Conservation (phyloP, 2,329 filamentous ascomycete genomes). For the Pseudogymnoascus sp. region DNA sequence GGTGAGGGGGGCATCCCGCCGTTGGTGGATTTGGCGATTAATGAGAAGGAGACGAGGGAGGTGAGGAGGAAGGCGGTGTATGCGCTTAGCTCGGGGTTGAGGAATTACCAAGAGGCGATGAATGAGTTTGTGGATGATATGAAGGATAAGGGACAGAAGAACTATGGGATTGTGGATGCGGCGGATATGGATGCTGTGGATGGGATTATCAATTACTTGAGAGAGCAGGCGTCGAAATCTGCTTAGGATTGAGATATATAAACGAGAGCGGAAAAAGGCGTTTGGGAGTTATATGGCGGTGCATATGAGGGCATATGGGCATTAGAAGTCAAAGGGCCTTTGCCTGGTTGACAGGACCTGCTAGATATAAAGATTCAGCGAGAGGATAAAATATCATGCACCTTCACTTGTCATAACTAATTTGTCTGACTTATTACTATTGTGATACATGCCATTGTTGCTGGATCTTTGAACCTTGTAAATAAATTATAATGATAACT, state of each 20-base stretch:
- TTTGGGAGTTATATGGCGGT: background rate
- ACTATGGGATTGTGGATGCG: slow-evolving; percentile 62
- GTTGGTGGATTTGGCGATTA: slow-evolving; percentile 59
- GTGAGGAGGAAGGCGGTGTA: slow-evolving; percentile 84
- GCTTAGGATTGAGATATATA: background rate
- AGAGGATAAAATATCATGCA: background rate
- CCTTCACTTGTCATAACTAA: background rate
- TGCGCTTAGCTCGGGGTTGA: slow-evolving; percentile 74
- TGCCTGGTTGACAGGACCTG: background rate
- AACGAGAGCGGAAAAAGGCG: background rate
- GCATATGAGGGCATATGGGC: slow-evolving; percentile 1
- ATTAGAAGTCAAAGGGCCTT: background rate
- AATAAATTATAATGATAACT: background rate
- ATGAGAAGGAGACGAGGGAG: slow-evolving; percentile 50
- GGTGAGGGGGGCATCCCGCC: slow-evolving; percentile 60
- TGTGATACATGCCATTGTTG: background rate
- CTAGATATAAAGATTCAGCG: background rate
- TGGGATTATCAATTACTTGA: slow-evolving; percentile 60
- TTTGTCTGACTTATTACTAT: background rate
- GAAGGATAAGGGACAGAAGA: slow-evolving; percentile 46
- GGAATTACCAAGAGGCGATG: slow-evolving; percentile 84
- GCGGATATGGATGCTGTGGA: slow-evolving; percentile 83
- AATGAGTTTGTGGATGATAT: slow-evolving; percentile 60
- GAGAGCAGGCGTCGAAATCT: slow-evolving; percentile 36
- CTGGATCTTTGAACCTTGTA: background rate